These are phyloP conservation scores for Suillus discolor DNA, from an alignment of 768 basidiomycete species.

Conservation along the genomic window DNA sequence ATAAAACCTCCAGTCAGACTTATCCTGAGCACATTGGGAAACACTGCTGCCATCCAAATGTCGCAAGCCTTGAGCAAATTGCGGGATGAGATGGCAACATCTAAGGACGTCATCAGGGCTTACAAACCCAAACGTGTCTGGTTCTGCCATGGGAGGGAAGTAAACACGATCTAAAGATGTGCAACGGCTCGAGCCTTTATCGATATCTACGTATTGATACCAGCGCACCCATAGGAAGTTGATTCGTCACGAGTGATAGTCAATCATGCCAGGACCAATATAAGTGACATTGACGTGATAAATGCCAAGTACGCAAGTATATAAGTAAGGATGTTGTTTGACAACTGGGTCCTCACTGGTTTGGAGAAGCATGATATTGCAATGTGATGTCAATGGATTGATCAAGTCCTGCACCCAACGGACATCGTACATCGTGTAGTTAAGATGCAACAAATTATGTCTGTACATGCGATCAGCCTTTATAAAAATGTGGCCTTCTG, in stretches of 20 bases:
- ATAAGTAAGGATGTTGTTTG: slow-evolving; percentile 2
- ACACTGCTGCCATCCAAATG: slow-evolving; percentile 3
- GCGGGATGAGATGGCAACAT: slow-evolving; percentile 14
- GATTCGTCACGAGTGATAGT: not conserved
- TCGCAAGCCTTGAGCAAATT: not conserved
- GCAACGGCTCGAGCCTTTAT: too few species aligned
- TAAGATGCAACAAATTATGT: not conserved
- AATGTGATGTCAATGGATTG: slow-evolving; percentile 2
- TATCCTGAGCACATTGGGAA: slow-evolving; percentile 8
- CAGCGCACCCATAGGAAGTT: slow-evolving; percentile 16
- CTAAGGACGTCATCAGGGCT: slow-evolving; percentile 11
- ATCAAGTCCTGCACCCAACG: not conserved
- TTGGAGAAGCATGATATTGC: not conserved
- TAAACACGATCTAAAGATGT: too few species aligned
- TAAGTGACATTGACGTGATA: slow-evolving; percentile 21
- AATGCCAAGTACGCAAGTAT: slow-evolving; percentile 15
- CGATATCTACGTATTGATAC: not conserved
- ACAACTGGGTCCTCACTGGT: too few species aligned
- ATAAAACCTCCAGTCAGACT: slow-evolving; percentile 8
- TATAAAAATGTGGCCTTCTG: not conserved
- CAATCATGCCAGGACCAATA: not conserved
- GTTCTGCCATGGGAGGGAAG: not conserved
- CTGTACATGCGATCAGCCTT: slow-evolving; percentile 1
- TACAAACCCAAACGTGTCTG: slow-evolving; percentile 13
- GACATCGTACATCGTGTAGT: slow-evolving; percentile 8